phyloP scores from a whole-genome alignment of 2,329 filamentous ascomycete species.

The Eutypella sp. region DNA sequence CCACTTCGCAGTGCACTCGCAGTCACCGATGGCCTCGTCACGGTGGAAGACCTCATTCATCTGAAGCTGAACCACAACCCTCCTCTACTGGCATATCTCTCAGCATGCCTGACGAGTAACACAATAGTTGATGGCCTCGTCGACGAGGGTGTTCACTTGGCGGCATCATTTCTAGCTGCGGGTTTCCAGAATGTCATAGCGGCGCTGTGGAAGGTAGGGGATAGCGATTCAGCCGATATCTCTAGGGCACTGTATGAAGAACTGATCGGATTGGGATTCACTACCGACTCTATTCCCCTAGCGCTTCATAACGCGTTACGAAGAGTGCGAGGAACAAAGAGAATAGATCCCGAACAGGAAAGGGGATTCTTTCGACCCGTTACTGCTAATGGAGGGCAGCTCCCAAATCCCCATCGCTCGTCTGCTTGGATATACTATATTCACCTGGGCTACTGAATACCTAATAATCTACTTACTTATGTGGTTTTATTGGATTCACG shows the following conservation, averaged over 20 bases:
- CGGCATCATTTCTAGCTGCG: constrained; percentile 32
- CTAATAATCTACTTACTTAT: no score
- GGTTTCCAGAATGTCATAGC: constrained; percentile 35
- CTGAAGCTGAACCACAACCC: constrained; percentile 6
- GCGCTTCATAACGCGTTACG: background rate
- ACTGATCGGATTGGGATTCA: background rate
- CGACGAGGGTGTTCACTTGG: constrained; percentile 35
- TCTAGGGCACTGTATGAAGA: background rate
- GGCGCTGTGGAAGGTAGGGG: background rate
- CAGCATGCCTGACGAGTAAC: constrained; percentile 30
- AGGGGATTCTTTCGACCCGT: background rate
- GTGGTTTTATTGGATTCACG: no score
- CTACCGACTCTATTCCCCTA: background rate
- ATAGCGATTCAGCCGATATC: background rate
- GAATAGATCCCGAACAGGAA: background rate
- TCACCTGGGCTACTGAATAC: background rate
- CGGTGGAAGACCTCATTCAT: constrained; percentile 11
- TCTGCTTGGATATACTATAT: background rate
- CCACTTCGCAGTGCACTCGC: constrained; percentile 28
- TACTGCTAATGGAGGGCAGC: background rate
- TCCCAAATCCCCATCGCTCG: background rate
- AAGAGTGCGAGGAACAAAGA: background rate
- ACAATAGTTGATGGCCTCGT: constrained; percentile 15
- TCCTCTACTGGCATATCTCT: constrained; percentile 34
- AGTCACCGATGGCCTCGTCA: constrained; percentile 14